Percentiles rank a stretch among this genome's conserved stretches.
These are phyloP conservation scores for Monotropa hypopitys DNA, from an alignment of 179 eudicot genomes.

Conservation along the genomic window DNA sequence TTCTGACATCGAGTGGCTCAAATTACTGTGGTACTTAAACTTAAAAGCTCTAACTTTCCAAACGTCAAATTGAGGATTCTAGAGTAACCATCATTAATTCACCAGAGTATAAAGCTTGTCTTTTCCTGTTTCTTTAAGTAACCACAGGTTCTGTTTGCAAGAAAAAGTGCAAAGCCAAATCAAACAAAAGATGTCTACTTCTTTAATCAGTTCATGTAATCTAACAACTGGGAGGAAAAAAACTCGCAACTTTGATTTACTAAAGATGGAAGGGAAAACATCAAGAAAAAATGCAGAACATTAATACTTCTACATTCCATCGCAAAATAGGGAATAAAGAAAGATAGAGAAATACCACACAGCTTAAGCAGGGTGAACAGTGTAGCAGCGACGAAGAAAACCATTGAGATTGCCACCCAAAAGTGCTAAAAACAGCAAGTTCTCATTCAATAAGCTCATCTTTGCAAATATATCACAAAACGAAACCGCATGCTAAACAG, in stretches of 20 bases:
- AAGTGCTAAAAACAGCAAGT: constrained; percentile 56
- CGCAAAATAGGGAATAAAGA: not conserved
- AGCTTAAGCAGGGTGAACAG: constrained; percentile 80
- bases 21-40: not conserved
- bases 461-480: not conserved
- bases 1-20: not conserved
- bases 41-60: not conserved
- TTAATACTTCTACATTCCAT: not conserved
- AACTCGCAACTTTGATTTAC: not conserved
- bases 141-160: not conserved
- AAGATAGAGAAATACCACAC: constrained; percentile 40
- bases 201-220: not conserved
- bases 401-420: constrained; percentile 99
- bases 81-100: not conserved
- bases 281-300: not conserved
- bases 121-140: not conserved
- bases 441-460: constrained; percentile 11
- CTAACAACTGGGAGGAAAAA: not conserved
- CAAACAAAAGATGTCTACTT: not conserved
- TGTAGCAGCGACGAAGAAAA: constrained; percentile 89
- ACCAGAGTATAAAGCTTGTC: not conserved
- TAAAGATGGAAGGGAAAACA: not conserved
- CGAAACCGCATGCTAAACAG: not conserved
- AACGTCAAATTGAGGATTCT: not conserved
- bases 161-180: not conserved